These are phyloP conservation scores for Thymus quinquecostatus DNA, from an alignment of 257 asterid species.

Conservation along the genomic window DNA sequence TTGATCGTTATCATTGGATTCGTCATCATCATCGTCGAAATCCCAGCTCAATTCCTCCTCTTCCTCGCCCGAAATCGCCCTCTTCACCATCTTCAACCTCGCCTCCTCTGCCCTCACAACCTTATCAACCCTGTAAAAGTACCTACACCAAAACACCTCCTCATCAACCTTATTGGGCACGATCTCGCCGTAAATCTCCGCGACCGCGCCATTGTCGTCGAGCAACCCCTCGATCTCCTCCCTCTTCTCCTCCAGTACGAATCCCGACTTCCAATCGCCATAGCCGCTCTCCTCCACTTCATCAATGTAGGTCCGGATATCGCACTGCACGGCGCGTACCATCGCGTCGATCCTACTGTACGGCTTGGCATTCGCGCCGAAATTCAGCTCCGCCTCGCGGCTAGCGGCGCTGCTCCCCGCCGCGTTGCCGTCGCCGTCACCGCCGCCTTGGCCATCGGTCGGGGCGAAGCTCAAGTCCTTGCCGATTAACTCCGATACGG, in stretches of 20 bases:
- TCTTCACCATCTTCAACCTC: constrained; percentile 56
- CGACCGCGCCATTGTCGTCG: constrained; percentile 48
- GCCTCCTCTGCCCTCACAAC: constrained; percentile 71
- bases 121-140: constrained; percentile 69
- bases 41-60: constrained; percentile 91
- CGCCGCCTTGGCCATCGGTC: constrained; percentile 34
- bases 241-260: constrained; percentile 54
- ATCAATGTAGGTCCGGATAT: constrained; percentile 66
- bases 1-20: constrained; percentile 17
- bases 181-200: constrained; percentile 64
- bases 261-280: constrained; percentile 69
- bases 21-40: constrained; percentile 69
- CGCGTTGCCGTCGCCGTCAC: constrained; percentile 3
- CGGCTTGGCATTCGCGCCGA: constrained; percentile 47
- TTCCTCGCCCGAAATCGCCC: constrained; percentile 64
- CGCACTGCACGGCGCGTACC: constrained; percentile 62
- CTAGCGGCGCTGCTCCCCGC: constrained; percentile 15
- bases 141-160: constrained; percentile 81
- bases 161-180: constrained; percentile 64
- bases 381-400: constrained; percentile 35
- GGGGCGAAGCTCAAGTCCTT: constrained; percentile 60
- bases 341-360: constrained; percentile 74
- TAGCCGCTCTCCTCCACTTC: constrained; percentile 64
- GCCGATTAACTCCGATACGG: constrained; percentile 66
- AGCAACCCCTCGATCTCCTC: constrained; percentile 60